Conservation (phyloP, 192 early-diverging fungal species). For the Umbelopsis sp. region DNA sequence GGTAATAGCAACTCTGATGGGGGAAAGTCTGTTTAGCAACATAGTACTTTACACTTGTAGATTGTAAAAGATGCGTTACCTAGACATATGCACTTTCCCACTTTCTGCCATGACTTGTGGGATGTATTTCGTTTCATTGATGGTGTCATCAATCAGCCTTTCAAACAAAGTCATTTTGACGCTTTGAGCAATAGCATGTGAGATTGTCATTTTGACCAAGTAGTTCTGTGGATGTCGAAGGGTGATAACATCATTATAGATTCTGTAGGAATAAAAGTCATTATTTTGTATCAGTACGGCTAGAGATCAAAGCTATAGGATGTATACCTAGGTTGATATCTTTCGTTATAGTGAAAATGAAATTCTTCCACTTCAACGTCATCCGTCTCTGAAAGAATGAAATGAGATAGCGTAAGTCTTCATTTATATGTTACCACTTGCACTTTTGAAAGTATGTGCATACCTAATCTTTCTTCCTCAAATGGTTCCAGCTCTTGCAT, state of each 20-base stretch:
- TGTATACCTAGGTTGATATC: conserved; percentile 58
- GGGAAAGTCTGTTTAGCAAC: background rate
- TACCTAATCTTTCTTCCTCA: conserved; percentile 74
- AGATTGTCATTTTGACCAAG: conserved; percentile 92
- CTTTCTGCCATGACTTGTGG: conserved; percentile 93
- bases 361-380: conserved; percentile 85
- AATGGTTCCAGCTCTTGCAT: conserved; percentile 73
- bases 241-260: conserved; percentile 91
- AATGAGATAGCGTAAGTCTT: background rate
- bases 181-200: conserved; percentile 94
- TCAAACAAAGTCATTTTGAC: conserved; percentile 95
- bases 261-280: conserved; percentile 47
- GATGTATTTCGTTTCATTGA: conserved; percentile 84
- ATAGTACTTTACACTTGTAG: background rate
- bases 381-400: conserved; percentile 47
- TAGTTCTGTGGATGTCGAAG: conserved; percentile 76
- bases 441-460: too few species aligned
- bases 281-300: background rate
- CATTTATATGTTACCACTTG: conserved; percentile 9
- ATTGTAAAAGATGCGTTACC: conserved; percentile 32
- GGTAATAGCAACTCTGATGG: conserved; percentile 82
- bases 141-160: conserved; percentile 89
- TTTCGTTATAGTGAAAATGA: conserved; percentile 74
- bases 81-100: conserved; percentile 89
- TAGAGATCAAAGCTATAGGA: background rate